Evolutionary conservation across 192 early-diverging fungal species (phyloP), one percentile per base, ranked within the genome.

Genomic region (Chytriomyces sp.): DNA sequence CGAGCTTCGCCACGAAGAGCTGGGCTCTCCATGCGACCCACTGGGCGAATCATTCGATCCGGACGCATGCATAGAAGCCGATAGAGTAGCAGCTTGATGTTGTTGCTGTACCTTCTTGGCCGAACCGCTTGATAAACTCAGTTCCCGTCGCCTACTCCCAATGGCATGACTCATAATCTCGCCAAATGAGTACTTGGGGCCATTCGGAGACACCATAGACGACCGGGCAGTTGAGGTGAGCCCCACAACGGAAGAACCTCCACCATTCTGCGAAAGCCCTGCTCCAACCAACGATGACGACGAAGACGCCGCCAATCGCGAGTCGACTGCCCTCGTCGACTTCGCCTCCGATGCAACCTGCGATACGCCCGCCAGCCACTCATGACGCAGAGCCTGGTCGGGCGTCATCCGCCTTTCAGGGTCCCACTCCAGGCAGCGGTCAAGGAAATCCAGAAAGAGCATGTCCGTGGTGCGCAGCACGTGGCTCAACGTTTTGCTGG

Each of bases 371-470:
- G 44, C 44, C 2, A 58, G 28, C 72, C 73, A 78, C 41, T 68
- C 72, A 66, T 98, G 96, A 31, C 87, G 81, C 33, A 95, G 72
- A 38, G 92, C 95, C 59, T 96, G 91, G 12, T 84, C 81, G 33
- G 96, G 94, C 30, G 85, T 92, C 88, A 98, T 88, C 22, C 96
- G 86, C 57, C 84, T 84, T 58, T 89, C 84, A 6, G 96, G 94
- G 73, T 98, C 94, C 96, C 96, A 98, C 22, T 85, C 84, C 39
- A 98, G 76, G 61, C 94, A 93, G 26, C 80, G 79, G 41, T 84
- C 63, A 40, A 98, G 84, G 81, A 98, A 98, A 64, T 98, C 92
- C 12, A 96, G 67, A 64, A 98, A 93, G 25, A 80, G 66, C 59
- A 83, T 79, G 72, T 98, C 96, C 55, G 80, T 81, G 59, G 91